These are phyloP conservation scores for Leccinum pellstonianum DNA, from an alignment of 768 basidiomycete genomes.

Conservation along the genomic window DNA sequence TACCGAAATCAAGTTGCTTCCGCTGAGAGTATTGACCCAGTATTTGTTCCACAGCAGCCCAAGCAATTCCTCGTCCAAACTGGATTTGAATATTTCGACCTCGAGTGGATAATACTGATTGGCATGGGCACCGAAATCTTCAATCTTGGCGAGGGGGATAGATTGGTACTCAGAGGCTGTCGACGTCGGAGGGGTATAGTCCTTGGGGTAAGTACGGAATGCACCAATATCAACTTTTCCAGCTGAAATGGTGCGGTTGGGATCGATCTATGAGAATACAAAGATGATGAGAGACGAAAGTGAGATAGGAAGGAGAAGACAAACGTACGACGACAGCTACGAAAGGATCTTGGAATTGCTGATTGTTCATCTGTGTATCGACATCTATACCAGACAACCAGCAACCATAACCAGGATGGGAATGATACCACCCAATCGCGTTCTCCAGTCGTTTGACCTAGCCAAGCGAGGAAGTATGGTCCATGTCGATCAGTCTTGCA, in stretches of 20 bases:
- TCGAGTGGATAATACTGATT: slow-evolving; percentile 94
- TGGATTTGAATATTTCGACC: slow-evolving; percentile 93
- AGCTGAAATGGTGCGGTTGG: slow-evolving; percentile 96
- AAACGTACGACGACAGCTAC: slow-evolving; percentile 88
- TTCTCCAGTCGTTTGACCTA: slow-evolving; percentile 85
- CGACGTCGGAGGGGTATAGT: slow-evolving; percentile 78
- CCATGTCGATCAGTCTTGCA: not conserved
- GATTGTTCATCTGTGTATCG: slow-evolving; percentile 93
- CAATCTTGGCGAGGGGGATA: slow-evolving; percentile 95
- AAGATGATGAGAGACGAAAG: not conserved
- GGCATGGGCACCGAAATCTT: slow-evolving; percentile 98
- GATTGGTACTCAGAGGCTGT: slow-evolving; percentile 88
- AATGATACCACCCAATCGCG: slow-evolving; percentile 97
- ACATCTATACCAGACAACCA: slow-evolving; percentile 99
- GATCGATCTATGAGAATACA: slow-evolving; percentile 70
- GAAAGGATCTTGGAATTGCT: slow-evolving; percentile 94
- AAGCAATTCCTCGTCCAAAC: slow-evolving; percentile 81
- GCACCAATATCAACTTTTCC: slow-evolving; percentile 99
- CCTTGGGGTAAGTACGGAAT: slow-evolving; percentile 96
- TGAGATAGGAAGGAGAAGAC: not conserved
- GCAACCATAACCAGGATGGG: slow-evolving; percentile 98
- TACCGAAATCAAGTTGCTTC: slow-evolving; percentile 90
- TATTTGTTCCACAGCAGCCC: slow-evolving; percentile 98
- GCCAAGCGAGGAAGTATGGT: not conserved
- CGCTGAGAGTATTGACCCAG: slow-evolving; percentile 96